Evolutionary conservation across 2,329 filamentous ascomycete genomes (phyloP).

Genomic region (Phoma herbarum): DNA sequence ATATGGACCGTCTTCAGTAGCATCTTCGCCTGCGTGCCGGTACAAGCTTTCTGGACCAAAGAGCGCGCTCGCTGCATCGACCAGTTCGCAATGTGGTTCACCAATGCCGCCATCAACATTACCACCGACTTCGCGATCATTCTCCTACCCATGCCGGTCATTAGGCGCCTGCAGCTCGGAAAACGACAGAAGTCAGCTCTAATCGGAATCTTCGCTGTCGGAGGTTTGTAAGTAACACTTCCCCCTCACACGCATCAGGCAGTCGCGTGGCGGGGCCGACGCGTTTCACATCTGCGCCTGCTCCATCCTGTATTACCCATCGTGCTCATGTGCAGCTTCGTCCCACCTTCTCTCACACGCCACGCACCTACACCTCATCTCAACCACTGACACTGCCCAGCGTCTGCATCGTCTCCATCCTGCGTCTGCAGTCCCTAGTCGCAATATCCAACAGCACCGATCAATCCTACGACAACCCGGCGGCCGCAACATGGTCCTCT

Average conservation of each 20-base stretch:
- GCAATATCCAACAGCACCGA: slow-evolving; percentile 43
- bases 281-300: slow-evolving; percentile 15
- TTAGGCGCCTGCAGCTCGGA: slow-evolving; percentile 46
- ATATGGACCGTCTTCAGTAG: slow-evolving; percentile 45
- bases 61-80: slow-evolving; percentile 44
- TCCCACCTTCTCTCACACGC: slow-evolving; percentile 1
- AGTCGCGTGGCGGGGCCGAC: slow-evolving; percentile 9
- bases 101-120: slow-evolving; percentile 46
- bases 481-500: slow-evolving; percentile 42
- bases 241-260: background rate
- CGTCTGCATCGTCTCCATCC: slow-evolving; percentile 47
- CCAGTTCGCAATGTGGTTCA: slow-evolving; percentile 43
- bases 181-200: slow-evolving; percentile 49
- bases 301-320: slow-evolving; percentile 14
- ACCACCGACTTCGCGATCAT: slow-evolving; percentile 46
- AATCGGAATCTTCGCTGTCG: slow-evolving; percentile 51
- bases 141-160: slow-evolving; percentile 47
- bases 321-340: background rate
- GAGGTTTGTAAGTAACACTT: slow-evolving; percentile 49
- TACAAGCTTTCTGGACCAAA: slow-evolving; percentile 47
- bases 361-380: slow-evolving; percentile 1
- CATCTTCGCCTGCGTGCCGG: slow-evolving; percentile 46
- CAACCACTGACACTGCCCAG: slow-evolving; percentile 27
- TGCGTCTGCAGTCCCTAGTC: slow-evolving; percentile 46
- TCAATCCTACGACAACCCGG: slow-evolving; percentile 45